phyloP scores from a whole-genome alignment of 345 rosid species.

The Microcos paniculata region DNA sequence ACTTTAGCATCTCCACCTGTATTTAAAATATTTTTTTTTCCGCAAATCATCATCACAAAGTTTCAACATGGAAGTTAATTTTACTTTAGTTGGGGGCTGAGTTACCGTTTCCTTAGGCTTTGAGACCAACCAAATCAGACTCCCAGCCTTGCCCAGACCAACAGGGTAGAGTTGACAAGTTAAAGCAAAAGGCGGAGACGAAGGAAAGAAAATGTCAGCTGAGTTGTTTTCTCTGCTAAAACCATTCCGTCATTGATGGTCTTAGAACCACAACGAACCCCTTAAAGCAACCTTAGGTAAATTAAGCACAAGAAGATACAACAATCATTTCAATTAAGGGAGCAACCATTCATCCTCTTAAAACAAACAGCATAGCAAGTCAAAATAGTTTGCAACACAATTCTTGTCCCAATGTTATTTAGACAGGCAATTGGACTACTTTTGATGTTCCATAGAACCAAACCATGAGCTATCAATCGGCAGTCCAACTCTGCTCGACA shows the following conservation, averaged over 20 bases:
- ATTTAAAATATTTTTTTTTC: neutral
- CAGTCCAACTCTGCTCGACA: conserved; percentile 95
- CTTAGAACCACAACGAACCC: neutral
- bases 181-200: too few relatives aligned
- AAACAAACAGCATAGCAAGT: conserved; percentile 21
- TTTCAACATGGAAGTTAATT: neutral
- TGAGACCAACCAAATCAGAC: too few relatives aligned
- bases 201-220: too few relatives aligned
- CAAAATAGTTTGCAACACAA: conserved; percentile 16
- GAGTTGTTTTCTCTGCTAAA: too few relatives aligned
- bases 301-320: neutral
- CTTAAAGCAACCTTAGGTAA: neutral
- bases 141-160: too few relatives aligned
- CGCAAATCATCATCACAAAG: neutral
- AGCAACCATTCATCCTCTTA: conserved; percentile 21
- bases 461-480: conserved; percentile 47
- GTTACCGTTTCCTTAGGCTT: neutral
- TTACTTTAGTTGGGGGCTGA: neutral
- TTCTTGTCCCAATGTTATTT: conserved; percentile 21
- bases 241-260: neutral
- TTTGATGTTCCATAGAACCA: conserved; percentile 17
- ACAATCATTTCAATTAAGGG: conserved; percentile 12
- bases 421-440: conserved; percentile 27
- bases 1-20: neutral
- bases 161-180: too few relatives aligned